A percentile compares a stretch with the other conserved stretches of the same genome.
phyloP scores from a whole-genome alignment of 768 basidiomycete genomes.

The Cubamyces sp. region DNA sequence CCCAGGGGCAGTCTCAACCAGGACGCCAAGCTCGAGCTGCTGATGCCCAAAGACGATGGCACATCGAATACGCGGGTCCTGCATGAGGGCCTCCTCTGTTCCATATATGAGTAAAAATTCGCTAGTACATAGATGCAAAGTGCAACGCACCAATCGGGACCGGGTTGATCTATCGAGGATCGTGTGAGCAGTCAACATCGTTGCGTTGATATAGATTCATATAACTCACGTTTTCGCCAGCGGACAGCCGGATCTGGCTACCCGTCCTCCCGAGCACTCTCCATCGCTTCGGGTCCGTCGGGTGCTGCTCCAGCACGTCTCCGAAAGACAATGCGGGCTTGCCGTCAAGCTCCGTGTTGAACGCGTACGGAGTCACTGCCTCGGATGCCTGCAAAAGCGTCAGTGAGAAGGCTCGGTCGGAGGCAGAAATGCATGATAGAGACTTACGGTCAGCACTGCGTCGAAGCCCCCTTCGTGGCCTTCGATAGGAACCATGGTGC shows the following conservation, averaged over 20 bases:
- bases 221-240: conserved; percentile 23
- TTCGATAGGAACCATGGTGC: conserved; percentile 8
- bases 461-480: conserved; percentile 13
- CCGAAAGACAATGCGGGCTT: conserved; percentile 45
- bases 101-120: too few relatives aligned
- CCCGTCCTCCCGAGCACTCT: conserved; percentile 34
- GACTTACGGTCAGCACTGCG: conserved; percentile 19
- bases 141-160: conserved; percentile 35
- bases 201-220: not conserved
- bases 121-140: too few relatives aligned
- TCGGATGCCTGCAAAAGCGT: conserved; percentile 25
- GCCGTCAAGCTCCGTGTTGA: conserved; percentile 43
- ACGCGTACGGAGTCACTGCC: conserved; percentile 25
- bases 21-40: conserved; percentile 28
- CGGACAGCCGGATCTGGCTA: conserved; percentile 47
- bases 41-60: conserved; percentile 33
- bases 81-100: conserved; percentile 38
- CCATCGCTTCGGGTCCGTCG: conserved; percentile 43
- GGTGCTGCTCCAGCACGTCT: conserved; percentile 50
- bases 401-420: not conserved
- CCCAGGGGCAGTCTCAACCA: conserved; percentile 29
- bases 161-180: conserved; percentile 39
- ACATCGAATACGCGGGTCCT: conserved; percentile 24
- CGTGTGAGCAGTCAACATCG: not conserved
- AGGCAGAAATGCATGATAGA: not conserved